Evolutionary conservation across 108 stramenopile genomes (phyloP), one percentile per base, ranked within the genome.

Genomic region (Poteriospumella lacustris): DNA sequence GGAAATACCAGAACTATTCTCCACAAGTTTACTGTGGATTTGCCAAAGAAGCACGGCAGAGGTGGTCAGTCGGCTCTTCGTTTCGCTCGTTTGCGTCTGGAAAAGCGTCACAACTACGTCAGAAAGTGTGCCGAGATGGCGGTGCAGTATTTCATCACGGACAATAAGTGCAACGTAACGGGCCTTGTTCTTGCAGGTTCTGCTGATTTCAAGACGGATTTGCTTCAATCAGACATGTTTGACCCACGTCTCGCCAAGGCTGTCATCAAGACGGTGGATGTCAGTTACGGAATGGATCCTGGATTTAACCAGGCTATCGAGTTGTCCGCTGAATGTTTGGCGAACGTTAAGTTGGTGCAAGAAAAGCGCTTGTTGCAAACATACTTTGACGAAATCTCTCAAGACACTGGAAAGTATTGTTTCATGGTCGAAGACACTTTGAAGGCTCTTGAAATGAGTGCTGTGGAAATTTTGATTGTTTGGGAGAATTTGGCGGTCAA

Each of bases 231-330:
- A 81, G 80, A 41, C 79, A 41, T 33, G 28, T 60, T 60, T 31
- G 59, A 60, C 59, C 59, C 2, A 31, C 29, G 59, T 2, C 59
- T 60, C 24, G 28, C 92, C 89, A 84, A 91, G 81, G 91, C 94
- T 78, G 97, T 98, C 1, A 85, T 98, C 78, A 95, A 96, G 83
- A 93, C 94, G 85, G 96, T 98, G 2, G 97, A 98, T 83, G 96
- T 98, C 34, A 87, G 85, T 29, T 98, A 98, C 77, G 97, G 97
- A 12, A 96, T 95, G 28, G 94, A 95, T 75, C 90, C 93, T 42
- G 97, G 97, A 19, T 98, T 98, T 90, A 96, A 97, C 80, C 97
- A 98, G 87, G 97, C 95, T 68, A 96, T 98, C 85, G 96, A 98
- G 85, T 85, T 91, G 56, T 85, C 89, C 60, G 93, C 93, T 9